Conservation (phyloP, 2,329 filamentous ascomycete genomes). For the Ciborinia camelliae region DNA sequence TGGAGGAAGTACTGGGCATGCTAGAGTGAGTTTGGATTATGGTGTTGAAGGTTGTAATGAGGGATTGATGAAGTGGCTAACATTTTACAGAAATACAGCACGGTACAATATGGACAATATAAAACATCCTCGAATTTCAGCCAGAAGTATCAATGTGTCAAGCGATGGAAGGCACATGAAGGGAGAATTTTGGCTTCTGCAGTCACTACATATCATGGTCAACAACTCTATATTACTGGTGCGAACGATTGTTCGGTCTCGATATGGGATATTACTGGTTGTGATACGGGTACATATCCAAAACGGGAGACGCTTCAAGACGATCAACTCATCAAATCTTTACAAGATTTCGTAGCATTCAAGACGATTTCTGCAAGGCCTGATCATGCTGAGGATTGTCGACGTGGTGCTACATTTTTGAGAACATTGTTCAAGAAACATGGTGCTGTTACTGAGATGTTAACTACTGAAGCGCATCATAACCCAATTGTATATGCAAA, state of each 20-base stretch:
- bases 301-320: slow-evolving; percentile 38
- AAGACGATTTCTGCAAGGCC: slow-evolving; percentile 86
- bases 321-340: slow-evolving; percentile 63
- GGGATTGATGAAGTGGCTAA: neutral
- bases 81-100: slow-evolving; percentile 57
- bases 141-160: slow-evolving; percentile 77
- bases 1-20: slow-evolving; percentile 82
- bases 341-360: slow-evolving; percentile 85
- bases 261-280: slow-evolving; percentile 71
- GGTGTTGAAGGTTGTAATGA: neutral
- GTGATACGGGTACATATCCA: slow-evolving; percentile 32
- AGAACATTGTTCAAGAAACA: slow-evolving; percentile 88
- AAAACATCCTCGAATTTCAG: slow-evolving; percentile 53
- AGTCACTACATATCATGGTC: slow-evolving; percentile 63
- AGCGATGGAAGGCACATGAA: slow-evolving; percentile 77
- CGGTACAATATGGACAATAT: slow-evolving; percentile 60
- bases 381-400: slow-evolving; percentile 86
- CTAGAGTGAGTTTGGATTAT: slow-evolving; percentile 60
- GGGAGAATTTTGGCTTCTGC: slow-evolving; percentile 86
- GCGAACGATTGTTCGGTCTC: slow-evolving; percentile 88
- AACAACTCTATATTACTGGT: slow-evolving; percentile 88
- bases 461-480: slow-evolving; percentile 71
- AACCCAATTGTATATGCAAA: slow-evolving; percentile 93
- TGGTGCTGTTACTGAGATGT: slow-evolving; percentile 82
- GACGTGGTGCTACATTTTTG: slow-evolving; percentile 85